Evolutionary conservation across 306 rosid genomes (phyloP).

Genomic region (Begonia masoniana): DNA sequence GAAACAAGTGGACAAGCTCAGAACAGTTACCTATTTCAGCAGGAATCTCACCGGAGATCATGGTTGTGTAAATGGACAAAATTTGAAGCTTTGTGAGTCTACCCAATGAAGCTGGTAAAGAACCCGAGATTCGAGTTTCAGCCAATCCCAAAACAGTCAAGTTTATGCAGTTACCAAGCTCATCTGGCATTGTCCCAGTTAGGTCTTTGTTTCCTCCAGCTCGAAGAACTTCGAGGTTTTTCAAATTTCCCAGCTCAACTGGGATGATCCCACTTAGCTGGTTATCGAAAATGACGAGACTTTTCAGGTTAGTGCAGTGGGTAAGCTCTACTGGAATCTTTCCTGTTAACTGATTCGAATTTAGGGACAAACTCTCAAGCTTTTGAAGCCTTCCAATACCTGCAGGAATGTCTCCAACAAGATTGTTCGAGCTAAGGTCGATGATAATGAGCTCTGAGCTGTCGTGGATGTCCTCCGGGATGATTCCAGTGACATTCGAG

Average conservation of each 20-base stretch:
- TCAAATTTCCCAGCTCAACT: conserved; percentile 36
- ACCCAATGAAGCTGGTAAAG: conserved; percentile 69
- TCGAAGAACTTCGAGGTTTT: conserved; percentile 46
- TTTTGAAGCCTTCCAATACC: conserved; percentile 38
- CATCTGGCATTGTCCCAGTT: conserved; percentile 58
- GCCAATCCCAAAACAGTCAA: conserved; percentile 71
- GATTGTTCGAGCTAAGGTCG: conserved; percentile 60
- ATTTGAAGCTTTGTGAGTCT: conserved; percentile 53
- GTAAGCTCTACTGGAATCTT: conserved; percentile 55
- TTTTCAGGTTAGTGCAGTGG: conserved; percentile 34
- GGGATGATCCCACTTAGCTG: conserved; percentile 42
- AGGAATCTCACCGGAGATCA: conserved; percentile 92
- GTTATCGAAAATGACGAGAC: conserved; percentile 48
- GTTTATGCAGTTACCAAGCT: conserved; percentile 60
- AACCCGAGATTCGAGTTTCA: conserved; percentile 60
- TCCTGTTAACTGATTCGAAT: conserved; percentile 67
- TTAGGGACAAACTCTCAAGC: conserved; percentile 43
- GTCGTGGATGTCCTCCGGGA: conserved; percentile 47
- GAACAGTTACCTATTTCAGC: conserved; percentile 76
- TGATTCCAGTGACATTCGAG: conserved; percentile 58
- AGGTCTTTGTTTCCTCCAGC: conserved; percentile 79
- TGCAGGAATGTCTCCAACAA: conserved; percentile 57
- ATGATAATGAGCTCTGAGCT: conserved; percentile 31
- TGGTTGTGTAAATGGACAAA: conserved; percentile 75
- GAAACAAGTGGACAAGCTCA: conserved; percentile 64